A percentile compares a stretch with the other conserved stretches of the same genome.
Evolutionary conservation across 208 protist species (phyloP).

Genomic region (Paratrypanosoma confusum): DNA sequence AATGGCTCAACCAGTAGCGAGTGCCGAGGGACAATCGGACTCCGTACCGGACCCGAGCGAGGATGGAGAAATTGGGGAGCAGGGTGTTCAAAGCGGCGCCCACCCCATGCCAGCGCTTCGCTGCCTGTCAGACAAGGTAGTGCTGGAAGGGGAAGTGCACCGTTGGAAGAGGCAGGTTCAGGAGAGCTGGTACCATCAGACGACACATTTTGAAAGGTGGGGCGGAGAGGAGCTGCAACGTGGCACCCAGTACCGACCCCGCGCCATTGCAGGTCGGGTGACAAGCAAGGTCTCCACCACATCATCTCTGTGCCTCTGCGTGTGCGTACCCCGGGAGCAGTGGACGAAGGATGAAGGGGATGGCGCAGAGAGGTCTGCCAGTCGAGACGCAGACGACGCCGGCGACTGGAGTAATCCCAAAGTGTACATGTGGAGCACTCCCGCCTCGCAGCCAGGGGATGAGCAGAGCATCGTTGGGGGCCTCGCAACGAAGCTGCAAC

Average conservation of each 20-base stretch:
- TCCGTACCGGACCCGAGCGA: no score
- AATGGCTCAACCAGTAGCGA: no score
- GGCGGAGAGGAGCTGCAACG: slow-evolving; percentile 35
- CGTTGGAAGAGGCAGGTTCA: slow-evolving; percentile 41
- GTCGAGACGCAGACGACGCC: slow-evolving; percentile 1
- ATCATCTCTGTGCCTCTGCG: slow-evolving; percentile 39
- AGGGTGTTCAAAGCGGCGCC: no score
- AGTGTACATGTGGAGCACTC: slow-evolving; percentile 67
- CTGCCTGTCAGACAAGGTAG: slow-evolving; percentile 31
- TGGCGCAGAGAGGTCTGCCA: slow-evolving; percentile 1
- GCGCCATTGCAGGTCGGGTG: slow-evolving; percentile 44
- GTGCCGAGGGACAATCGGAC: no score
- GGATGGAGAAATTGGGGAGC: no score
- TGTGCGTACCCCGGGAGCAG: slow-evolving; percentile 53
- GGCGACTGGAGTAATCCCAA: slow-evolving; percentile 2
- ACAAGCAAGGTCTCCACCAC: slow-evolving; percentile 40
- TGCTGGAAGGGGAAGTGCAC: slow-evolving; percentile 41
- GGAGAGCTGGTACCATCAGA: slow-evolving; percentile 58
- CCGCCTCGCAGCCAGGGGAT: slow-evolving; percentile 49
- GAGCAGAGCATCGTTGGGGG: slow-evolving; percentile 29
- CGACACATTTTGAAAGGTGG: slow-evolving; percentile 42
- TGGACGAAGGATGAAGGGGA: slow-evolving; percentile 21
- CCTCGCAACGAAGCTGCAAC: slow-evolving; percentile 43
- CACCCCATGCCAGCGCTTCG: no score
- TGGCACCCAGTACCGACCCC: slow-evolving; percentile 44